A percentile compares a stretch with the other conserved stretches of the same genome.
Evolutionary conservation across 345 rosid species (phyloP).

Genomic region (Aethionema arabicum): DNA sequence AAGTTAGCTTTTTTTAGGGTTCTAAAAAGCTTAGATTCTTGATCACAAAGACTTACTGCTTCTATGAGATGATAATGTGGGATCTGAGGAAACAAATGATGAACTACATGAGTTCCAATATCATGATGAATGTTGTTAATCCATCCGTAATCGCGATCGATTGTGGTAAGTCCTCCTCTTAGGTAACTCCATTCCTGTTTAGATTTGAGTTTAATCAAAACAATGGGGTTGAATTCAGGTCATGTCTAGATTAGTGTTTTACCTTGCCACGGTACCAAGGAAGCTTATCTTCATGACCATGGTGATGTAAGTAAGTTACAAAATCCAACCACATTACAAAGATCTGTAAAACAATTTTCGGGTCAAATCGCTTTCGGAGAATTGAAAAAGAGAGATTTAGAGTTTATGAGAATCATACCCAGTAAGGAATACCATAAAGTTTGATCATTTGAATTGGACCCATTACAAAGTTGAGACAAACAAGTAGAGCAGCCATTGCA

Average conservation of each 20-base stretch:
- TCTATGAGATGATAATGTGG: constrained; percentile 90
- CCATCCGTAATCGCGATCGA: constrained; percentile 84
- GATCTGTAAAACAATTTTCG: constrained; percentile 38
- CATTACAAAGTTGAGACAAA: constrained; percentile 45
- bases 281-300: constrained; percentile 77
- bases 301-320: constrained; percentile 90
- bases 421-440: constrained; percentile 70
- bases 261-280: constrained; percentile 98
- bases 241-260: background rate
- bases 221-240: too few species aligned
- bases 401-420: constrained; percentile 38
- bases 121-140: constrained; percentile 93
- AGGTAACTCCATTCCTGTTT: constrained; percentile 88
- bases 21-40: too few species aligned
- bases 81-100: constrained; percentile 95
- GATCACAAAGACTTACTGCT: constrained; percentile 52
- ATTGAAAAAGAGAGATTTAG: background rate
- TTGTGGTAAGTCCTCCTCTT: constrained; percentile 90
- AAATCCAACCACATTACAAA: constrained; percentile 83
- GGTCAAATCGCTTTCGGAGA: background rate
- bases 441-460: constrained; percentile 70
- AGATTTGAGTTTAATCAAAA: background rate
- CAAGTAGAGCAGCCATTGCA: constrained; percentile 64
- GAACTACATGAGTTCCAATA: constrained; percentile 92
- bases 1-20: background rate